Evolutionary conservation across 257 asterid species (phyloP).

Genomic region (Solanum sitiens): DNA sequence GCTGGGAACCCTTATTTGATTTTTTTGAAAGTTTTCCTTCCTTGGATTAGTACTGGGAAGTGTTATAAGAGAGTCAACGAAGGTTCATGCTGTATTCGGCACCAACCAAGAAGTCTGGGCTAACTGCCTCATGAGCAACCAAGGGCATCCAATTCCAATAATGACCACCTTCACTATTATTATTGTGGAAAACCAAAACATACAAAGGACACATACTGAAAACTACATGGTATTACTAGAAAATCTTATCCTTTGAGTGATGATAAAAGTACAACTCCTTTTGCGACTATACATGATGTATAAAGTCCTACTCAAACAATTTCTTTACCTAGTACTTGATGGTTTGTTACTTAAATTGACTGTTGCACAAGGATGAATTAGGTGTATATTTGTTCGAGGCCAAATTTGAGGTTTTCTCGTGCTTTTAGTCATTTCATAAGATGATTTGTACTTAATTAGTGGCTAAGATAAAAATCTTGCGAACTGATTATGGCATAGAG

Average conservation of each 20-base stretch:
- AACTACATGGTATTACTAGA: neutral
- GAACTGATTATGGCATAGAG: neutral
- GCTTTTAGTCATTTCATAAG: neutral
- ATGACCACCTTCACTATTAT: neutral
- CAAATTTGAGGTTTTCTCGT: neutral
- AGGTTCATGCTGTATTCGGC: neutral
- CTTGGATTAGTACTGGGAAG: neutral
- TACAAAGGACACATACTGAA: neutral
- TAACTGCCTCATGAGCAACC: neutral
- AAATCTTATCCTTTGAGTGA: neutral
- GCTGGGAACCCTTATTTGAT: neutral
- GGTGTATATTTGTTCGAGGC: neutral
- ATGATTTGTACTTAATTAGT: neutral
- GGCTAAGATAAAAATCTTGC: neutral
- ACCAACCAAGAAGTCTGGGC: neutral
- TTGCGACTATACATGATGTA: neutral
- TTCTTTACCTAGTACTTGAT: neutral
- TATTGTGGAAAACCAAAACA: neutral
- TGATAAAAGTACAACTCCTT: neutral
- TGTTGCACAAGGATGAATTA: neutral
- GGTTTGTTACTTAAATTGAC: neutral
- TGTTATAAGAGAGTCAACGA: neutral
- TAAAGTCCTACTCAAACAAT: neutral
- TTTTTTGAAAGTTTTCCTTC: neutral
- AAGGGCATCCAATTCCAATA: neutral